Conservation (phyloP, 2,329 filamentous ascomycete genomes). For the Leptographium procerum region DNA sequence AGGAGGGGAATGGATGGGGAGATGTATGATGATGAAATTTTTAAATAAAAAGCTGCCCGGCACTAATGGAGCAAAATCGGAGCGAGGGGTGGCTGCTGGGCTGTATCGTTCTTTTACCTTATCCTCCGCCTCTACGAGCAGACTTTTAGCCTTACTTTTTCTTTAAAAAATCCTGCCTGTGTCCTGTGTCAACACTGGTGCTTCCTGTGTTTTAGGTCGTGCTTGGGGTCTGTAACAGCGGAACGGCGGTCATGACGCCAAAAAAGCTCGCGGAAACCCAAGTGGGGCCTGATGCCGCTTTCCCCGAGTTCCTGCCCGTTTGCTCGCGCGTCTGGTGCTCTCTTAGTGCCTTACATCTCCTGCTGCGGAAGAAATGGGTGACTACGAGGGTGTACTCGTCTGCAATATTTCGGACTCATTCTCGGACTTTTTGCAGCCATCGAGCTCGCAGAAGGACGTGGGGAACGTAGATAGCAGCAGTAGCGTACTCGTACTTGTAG, state of each 20-base stretch:
- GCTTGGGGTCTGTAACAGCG: background rate
- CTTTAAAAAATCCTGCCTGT: too few relatives aligned
- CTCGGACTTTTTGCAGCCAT: too few relatives aligned
- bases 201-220: too few relatives aligned
- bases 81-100: background rate
- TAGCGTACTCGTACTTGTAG: background rate
- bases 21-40: background rate
- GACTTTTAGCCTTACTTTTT: background rate
- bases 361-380: background rate
- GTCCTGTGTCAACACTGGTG: too few relatives aligned
- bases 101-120: background rate
- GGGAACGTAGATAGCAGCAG: too few relatives aligned
- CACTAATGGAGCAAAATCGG: slow-evolving; percentile 9
- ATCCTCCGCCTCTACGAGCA: too few relatives aligned
- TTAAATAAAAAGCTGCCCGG: background rate
- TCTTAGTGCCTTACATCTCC: too few relatives aligned
- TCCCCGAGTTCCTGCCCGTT: background rate
- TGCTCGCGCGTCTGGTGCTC: background rate
- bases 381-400: too few relatives aligned
- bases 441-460: too few relatives aligned
- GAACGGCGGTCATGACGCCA: background rate
- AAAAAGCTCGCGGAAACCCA: background rate
- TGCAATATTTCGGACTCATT: too few relatives aligned
- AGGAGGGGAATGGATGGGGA: slow-evolving; percentile 3
- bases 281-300: background rate